A percentile compares a stretch with the other conserved stretches of the same genome.
These are phyloP conservation scores for Seminavis robusta DNA, from an alignment of 108 stramenopile species.

Conservation along the genomic window DNA sequence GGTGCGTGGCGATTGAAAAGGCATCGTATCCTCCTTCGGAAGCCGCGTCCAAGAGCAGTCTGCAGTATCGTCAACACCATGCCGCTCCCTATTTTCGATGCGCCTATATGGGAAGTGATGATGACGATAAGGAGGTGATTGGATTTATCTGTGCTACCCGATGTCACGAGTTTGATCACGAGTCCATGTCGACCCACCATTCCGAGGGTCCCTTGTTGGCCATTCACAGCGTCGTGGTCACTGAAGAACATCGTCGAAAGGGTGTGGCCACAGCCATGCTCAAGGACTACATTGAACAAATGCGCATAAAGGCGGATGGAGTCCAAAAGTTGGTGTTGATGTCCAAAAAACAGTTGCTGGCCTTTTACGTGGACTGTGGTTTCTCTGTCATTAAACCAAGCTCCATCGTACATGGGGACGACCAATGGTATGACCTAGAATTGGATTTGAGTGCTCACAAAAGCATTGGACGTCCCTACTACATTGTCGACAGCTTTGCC, in stretches of 20 bases:
- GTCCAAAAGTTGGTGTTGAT: conserved; percentile 64
- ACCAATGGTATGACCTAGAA: conserved; percentile 75
- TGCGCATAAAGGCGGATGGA: conserved; percentile 21
- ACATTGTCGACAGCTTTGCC: conserved; percentile 83
- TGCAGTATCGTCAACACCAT: conserved; percentile 87
- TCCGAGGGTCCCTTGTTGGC: conserved; percentile 70
- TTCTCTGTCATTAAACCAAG: conserved; percentile 60
- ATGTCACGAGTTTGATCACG: conserved; percentile 48
- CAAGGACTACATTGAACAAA: conserved; percentile 54
- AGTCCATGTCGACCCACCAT: conserved; percentile 71
- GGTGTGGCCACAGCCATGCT: conserved; percentile 66
- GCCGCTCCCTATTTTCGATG: conserved; percentile 84
- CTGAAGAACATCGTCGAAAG: conserved; percentile 46
- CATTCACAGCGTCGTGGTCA: conserved; percentile 85
- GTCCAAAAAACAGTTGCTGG: conserved; percentile 66
- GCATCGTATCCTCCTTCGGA: conserved; percentile 76
- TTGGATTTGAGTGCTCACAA: conserved; percentile 17
- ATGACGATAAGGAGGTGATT: conserved; percentile 54
- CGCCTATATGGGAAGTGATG: conserved; percentile 35
- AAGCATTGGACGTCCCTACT: conserved; percentile 31
- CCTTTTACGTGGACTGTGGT: conserved; percentile 79
- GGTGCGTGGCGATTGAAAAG: conserved; percentile 56
- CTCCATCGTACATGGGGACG: conserved; percentile 59
- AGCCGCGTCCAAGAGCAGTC: conserved; percentile 69
- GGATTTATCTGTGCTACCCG: conserved; percentile 87